Percentiles rank a stretch among this genome's conserved stretches.
Evolutionary conservation across 225 moss, liverwort and hornwort genomes (phyloP).

Genomic region (Takakia lepidozioides): DNA sequence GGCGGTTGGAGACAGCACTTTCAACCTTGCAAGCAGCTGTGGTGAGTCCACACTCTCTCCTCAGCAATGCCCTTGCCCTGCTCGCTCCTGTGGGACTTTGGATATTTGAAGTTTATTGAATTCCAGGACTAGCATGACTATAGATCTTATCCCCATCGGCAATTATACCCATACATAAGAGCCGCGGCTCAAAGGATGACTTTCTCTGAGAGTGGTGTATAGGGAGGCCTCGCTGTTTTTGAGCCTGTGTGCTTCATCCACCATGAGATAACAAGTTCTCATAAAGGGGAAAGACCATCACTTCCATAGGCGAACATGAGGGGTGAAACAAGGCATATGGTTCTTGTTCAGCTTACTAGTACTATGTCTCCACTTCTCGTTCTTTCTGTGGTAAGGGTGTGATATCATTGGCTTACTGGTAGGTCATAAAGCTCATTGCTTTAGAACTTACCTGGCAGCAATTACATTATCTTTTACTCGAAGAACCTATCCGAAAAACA

Average conservation of each 20-base stretch:
- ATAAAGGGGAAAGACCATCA: conserved; percentile 4
- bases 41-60: conserved; percentile 4
- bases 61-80: not conserved
- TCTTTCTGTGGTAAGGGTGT: too few species aligned
- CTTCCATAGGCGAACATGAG: conserved; percentile 2
- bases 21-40: conserved; percentile 22
- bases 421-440: too few species aligned
- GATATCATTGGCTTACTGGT: too few species aligned
- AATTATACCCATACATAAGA: too few species aligned
- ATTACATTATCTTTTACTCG: too few species aligned
- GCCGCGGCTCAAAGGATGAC: not conserved
- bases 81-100: not conserved
- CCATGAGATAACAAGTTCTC: conserved; percentile 6
- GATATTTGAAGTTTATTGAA: not conserved
- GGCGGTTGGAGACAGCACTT: conserved; percentile 29
- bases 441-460: too few species aligned
- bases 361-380: not conserved
- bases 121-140: not conserved
- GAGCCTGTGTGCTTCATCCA: conserved; percentile 97
- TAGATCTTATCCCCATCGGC: too few species aligned
- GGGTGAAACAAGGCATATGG: not conserved
- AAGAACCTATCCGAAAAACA: too few species aligned
- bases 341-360: conserved; percentile 2
- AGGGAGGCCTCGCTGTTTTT: conserved; percentile 98
- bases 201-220: conserved; percentile 65